phyloP scores from a whole-genome alignment of 2,329 filamentous ascomycete species.

The Verticillium nubilum region DNA sequence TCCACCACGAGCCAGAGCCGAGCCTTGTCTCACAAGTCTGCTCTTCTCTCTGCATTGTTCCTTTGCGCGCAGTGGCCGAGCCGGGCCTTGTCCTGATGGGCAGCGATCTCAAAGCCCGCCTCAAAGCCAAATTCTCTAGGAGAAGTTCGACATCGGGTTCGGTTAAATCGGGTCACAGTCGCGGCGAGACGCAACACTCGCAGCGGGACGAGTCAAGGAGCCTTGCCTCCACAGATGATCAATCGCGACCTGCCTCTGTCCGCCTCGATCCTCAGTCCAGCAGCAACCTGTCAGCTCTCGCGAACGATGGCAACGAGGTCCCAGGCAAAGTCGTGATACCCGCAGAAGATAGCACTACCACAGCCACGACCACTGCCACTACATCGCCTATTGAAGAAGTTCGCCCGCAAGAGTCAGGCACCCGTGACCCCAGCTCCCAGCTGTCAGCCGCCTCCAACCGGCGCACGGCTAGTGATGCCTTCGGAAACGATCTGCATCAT shows the following conservation, averaged over 20 bases:
- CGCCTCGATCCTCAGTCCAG: slow-evolving; percentile 6
- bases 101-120: slow-evolving; percentile 37
- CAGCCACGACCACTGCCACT: not conserved
- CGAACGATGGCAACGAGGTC: not conserved
- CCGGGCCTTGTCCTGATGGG: slow-evolving; percentile 27
- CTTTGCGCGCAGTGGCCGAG: not conserved
- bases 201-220: slow-evolving; percentile 18
- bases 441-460: slow-evolving; percentile 9
- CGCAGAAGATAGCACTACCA: slow-evolving; percentile 4
- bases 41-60: not conserved
- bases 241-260: slow-evolving; percentile 6
- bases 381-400: not conserved
- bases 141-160: slow-evolving; percentile 34
- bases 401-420: slow-evolving; percentile 6
- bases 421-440: slow-evolving; percentile 6
- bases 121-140: slow-evolving; percentile 40
- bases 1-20: not conserved
- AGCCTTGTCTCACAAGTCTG: not conserved
- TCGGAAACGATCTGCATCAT: slow-evolving; percentile 28
- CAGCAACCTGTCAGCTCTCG: not conserved
- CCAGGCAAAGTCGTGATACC: slow-evolving; percentile 7
- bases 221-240: slow-evolving; percentile 10
- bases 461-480: slow-evolving; percentile 14
- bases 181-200: slow-evolving; percentile 17
- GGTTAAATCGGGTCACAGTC: slow-evolving; percentile 24